Evolutionary conservation across 2,329 filamentous ascomycete genomes (phyloP).

Genomic region (Epichloe coenophiala): DNA sequence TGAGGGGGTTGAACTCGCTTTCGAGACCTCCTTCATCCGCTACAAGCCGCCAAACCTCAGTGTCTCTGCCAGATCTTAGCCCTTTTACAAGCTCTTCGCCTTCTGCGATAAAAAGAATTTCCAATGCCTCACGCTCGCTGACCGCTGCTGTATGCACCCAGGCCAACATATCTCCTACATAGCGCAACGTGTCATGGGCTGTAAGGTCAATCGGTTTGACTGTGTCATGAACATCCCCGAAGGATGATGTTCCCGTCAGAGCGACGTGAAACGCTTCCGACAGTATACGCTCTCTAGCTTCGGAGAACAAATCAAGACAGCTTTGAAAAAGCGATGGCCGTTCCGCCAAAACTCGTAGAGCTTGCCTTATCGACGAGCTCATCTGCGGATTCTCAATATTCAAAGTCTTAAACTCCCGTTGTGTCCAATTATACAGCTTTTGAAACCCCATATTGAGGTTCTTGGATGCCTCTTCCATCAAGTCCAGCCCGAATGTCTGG

Average conservation of each 20-base stretch:
- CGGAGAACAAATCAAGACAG: slow-evolving; percentile 85
- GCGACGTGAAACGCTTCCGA: slow-evolving; percentile 84
- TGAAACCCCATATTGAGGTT: slow-evolving; percentile 83
- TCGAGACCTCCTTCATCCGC: slow-evolving; percentile 42
- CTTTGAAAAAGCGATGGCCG: slow-evolving; percentile 82
- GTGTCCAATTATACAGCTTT: slow-evolving; percentile 91
- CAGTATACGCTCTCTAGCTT: slow-evolving; percentile 73
- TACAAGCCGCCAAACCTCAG: slow-evolving; percentile 67
- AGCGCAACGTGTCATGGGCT: slow-evolving; percentile 82
- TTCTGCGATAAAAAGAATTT: slow-evolving; percentile 81
- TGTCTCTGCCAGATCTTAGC: slow-evolving; percentile 65
- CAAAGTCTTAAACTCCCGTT: slow-evolving; percentile 80
- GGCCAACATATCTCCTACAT: slow-evolving; percentile 93
- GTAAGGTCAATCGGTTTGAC: slow-evolving; percentile 88
- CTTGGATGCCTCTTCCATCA: slow-evolving; percentile 83
- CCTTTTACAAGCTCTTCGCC: slow-evolving; percentile 79
- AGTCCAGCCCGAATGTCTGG: slow-evolving; percentile 73
- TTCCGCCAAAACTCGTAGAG: slow-evolving; percentile 77
- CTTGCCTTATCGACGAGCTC: slow-evolving; percentile 68
- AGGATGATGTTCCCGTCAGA: slow-evolving; percentile 57
- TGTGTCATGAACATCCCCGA: slow-evolving; percentile 42
- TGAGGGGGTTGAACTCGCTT: slow-evolving; percentile 61
- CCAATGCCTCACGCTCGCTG: slow-evolving; percentile 82
- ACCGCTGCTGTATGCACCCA: slow-evolving; percentile 94
- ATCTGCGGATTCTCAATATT: slow-evolving; percentile 94